Evolutionary conservation across 1,284 basidiomycete species (phyloP), one percentile per base, ranked within the genome.

Genomic region (Peniophora sp.): DNA sequence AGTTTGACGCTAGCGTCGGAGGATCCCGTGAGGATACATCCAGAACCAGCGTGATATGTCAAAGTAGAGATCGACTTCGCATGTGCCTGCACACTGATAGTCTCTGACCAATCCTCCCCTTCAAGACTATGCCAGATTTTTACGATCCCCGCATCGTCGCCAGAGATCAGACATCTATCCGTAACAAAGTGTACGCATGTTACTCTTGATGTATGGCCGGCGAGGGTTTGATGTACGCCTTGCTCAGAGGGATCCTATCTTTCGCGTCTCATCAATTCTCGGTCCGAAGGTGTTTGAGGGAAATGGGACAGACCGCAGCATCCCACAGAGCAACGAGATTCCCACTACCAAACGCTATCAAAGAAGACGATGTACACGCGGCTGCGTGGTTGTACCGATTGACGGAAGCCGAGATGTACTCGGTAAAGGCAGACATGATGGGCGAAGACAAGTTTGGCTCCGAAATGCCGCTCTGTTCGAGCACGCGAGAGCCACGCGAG

Each of bases 291-390:
- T 34, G 42, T 49, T 43, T 34, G 15, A 24, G 9, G 57, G 50
- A 55, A 51, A 50, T 47, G 24, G 17, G 41, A 36, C 75, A 60
- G 53, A 79, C 79, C 51, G 75, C 68, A 20, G 81, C 69, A 59
- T 89, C 67, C 93, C 94, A 97, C 11, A 96, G 66, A 3, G 85
- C 83, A 22, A 97, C 67, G 18, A 87, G 70, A 51, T 74, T 83
- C n/a, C 82, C 83, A 0, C 90, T 82, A 17, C 86, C 94, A 58
- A 88, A 93, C 0, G 84, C 88, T 36, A 92, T 68, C 1, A 87
- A 66, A 2, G 83, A 83, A 20, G 70, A 64, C 1, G 66, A 60
- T 1, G 54, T 49, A 12, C 78, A 79, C 2, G 77, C 75, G 10
- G 84, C 84, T 1, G 81, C 79, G 57, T 85, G 76, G 41, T 78